These are phyloP conservation scores for Scedosporium aurantiacum DNA, from an alignment of 2,329 filamentous ascomycete species.

Conservation along the genomic window DNA sequence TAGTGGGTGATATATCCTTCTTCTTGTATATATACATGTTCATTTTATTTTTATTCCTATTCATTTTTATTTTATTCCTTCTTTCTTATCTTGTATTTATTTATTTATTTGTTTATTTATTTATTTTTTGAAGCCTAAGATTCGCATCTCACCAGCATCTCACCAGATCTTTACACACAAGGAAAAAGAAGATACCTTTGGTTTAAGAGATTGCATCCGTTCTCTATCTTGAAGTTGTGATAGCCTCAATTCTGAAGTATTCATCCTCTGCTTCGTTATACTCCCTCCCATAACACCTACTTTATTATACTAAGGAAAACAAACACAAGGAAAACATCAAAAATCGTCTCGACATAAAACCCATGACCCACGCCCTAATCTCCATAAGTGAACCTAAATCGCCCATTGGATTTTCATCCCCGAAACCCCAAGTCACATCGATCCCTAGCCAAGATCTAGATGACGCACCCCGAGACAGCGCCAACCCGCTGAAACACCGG, in stretches of 20 bases:
- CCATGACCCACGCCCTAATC: too few relatives aligned
- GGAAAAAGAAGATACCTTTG: not conserved
- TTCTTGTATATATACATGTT: not conserved
- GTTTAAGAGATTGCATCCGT: not conserved
- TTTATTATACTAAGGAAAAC: too few relatives aligned
- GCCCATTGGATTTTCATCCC: not conserved
- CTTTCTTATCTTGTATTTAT: too few relatives aligned
- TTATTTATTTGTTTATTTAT: not conserved
- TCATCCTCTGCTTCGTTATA: too few relatives aligned
- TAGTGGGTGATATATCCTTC: not conserved
- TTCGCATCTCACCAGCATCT: too few relatives aligned
- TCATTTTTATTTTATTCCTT: too few relatives aligned
- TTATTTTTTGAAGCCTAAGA: not conserved
- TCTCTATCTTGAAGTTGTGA: not conserved
- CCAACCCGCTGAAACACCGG: not conserved
- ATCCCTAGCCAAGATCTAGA: not conserved
- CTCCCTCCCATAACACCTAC: too few relatives aligned
- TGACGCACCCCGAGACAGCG: not conserved
- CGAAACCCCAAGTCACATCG: too few relatives aligned
- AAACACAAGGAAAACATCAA: not conserved
- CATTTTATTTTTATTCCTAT: too few relatives aligned
- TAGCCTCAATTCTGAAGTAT: too few relatives aligned
- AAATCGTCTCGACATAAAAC: not conserved
- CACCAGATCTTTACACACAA: not conserved
- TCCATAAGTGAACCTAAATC: too few relatives aligned